These are phyloP conservation scores for Trichopus zeylanicus DNA, from an alignment of 116 monocot genomes.

Conservation along the genomic window DNA sequence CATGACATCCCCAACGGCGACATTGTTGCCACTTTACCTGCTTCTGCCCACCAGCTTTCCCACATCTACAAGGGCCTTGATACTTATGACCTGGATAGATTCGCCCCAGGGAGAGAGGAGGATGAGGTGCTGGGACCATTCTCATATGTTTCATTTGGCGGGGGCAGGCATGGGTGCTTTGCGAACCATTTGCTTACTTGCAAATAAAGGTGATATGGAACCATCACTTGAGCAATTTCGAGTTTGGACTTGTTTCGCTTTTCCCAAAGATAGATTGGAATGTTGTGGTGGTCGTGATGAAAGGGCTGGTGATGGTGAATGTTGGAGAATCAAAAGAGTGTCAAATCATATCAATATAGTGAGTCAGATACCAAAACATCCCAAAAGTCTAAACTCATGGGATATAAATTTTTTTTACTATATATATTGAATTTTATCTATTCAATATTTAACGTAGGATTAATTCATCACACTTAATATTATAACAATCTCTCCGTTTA, in stretches of 20 bases:
- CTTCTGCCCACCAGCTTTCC: conserved; percentile 83
- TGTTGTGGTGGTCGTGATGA: conserved; percentile 94
- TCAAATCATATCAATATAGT: no score
- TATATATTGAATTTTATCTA: no score
- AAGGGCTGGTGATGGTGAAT: conserved; percentile 83
- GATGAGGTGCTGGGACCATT: conserved; percentile 87
- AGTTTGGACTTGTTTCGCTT: conserved; percentile 79
- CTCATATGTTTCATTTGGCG: conserved; percentile 92
- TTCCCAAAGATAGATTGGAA: conserved; percentile 93
- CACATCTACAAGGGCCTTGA: conserved; percentile 86
- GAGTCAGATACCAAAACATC: no score
- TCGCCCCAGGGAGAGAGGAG: conserved; percentile 71
- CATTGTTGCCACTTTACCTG: conserved; percentile 83
- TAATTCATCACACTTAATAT: no score
- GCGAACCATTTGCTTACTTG: conserved; percentile 90
- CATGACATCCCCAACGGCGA: conserved; percentile 81
- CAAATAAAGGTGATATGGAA: conserved; percentile 99
- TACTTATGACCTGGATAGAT: conserved; percentile 69
- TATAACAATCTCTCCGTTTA: no score
- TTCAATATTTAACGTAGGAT: no score
- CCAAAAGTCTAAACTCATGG: no score
- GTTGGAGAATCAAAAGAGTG: no score
- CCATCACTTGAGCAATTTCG: conserved; percentile 83
- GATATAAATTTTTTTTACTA: no score
- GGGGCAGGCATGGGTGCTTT: conserved; percentile 91